These are phyloP conservation scores for Saccharum officinarum DNA, from an alignment of 176 grass and related monocot species.

Conservation along the genomic window DNA sequence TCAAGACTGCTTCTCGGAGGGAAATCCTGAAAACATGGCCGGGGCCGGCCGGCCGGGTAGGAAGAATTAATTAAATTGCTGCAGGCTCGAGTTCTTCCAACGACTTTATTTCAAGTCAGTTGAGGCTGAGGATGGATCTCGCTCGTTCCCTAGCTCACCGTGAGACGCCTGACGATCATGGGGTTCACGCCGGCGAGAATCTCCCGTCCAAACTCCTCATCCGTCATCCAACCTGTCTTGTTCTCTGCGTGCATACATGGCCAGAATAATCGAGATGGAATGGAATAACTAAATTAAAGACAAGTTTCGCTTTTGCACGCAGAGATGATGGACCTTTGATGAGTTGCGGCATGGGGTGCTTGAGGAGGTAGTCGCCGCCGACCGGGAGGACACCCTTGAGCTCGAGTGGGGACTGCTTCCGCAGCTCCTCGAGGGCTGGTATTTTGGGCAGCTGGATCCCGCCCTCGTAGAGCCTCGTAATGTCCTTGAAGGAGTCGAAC, in stretches of 20 bases:
- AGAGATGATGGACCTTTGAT: constrained; percentile 37
- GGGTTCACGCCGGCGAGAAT: neutral
- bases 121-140: no score
- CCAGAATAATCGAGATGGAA: no score
- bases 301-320: neutral
- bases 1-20: constrained; percentile 61
- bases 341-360: constrained; percentile 55
- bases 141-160: neutral
- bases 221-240: neutral
- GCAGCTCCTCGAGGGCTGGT: constrained; percentile 49
- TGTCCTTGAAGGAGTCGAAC: constrained; percentile 61
- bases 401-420: constrained; percentile 45
- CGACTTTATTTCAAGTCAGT: no score
- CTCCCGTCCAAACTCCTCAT: neutral
- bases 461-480: constrained; percentile 55
- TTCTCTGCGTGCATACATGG: neutral
- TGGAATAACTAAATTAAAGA: no score
- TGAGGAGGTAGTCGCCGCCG: constrained; percentile 48
- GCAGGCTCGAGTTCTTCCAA: no score
- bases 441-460: constrained; percentile 45
- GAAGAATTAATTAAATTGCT: no score
- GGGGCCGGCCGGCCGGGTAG: no score
- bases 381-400: constrained; percentile 62
- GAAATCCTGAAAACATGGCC: constrained; percentile 34
- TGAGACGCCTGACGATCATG: neutral